Conservation (phyloP, 2,329 filamentous ascomycete species). For the Claviceps maximensis region DNA sequence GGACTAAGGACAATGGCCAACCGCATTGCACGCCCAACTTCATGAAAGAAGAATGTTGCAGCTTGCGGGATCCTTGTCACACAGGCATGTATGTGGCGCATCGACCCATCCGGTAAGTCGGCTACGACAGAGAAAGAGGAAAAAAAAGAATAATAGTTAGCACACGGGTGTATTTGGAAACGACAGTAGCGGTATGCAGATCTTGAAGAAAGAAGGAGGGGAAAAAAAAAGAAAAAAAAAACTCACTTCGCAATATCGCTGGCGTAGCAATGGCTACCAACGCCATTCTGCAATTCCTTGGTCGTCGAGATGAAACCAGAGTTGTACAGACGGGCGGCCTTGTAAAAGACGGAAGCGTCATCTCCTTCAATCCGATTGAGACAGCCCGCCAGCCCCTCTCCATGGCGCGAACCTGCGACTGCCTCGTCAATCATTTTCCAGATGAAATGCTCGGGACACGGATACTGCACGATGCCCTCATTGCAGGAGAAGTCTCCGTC, state of each 20-base stretch:
- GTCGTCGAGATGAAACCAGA: conserved; percentile 25
- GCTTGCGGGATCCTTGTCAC: conserved; percentile 9
- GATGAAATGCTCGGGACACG: conserved; percentile 15
- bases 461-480: conserved; percentile 14
- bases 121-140: conserved; percentile 1
- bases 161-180: neutral
- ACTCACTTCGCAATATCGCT: conserved; percentile 28
- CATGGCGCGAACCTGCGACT: conserved; percentile 24
- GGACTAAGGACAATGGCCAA: too few species aligned
- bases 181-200: neutral
- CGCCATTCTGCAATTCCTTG: conserved; percentile 24
- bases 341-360: conserved; percentile 22
- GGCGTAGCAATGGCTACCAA: conserved; percentile 36
- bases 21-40: too few species aligned
- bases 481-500: conserved; percentile 22
- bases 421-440: conserved; percentile 27
- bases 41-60: conserved; percentile 5
- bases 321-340: conserved; percentile 36
- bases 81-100: conserved; percentile 9
- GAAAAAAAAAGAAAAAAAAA: neutral
- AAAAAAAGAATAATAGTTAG: neutral
- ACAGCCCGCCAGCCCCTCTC: conserved; percentile 29
- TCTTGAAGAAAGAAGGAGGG: too few species aligned
- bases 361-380: conserved; percentile 16
- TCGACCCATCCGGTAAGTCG: conserved; percentile 11